Conservation (phyloP, 768 basidiomycete species). For the Termitomyces sp. region DNA sequence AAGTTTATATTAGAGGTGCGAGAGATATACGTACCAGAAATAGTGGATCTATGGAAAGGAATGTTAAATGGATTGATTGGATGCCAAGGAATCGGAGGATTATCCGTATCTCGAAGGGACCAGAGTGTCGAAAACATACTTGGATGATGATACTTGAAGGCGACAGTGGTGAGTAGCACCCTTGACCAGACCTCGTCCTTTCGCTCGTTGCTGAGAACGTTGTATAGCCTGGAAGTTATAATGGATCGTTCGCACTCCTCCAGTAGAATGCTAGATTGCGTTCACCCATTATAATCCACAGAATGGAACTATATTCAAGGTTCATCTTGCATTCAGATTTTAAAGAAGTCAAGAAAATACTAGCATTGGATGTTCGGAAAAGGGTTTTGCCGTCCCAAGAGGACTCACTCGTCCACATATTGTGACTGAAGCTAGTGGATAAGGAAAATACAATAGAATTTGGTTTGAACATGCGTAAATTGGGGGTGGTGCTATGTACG, state of each 20-base stretch:
- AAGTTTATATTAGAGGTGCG: not conserved
- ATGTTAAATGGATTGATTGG: constrained; percentile 1
- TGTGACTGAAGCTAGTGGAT: not conserved
- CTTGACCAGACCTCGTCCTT: too few species aligned
- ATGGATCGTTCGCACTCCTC: not conserved
- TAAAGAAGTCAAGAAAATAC: not conserved
- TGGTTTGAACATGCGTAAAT: not conserved
- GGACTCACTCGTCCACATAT: not conserved
- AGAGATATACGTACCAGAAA: not conserved
- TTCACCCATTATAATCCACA: too few species aligned
- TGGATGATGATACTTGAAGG: not conserved
- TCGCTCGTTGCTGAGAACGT: not conserved
- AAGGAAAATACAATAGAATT: not conserved
- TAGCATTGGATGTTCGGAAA: not conserved
- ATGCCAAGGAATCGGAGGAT: not conserved
- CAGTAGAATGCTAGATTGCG: not conserved
- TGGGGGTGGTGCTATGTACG: too few species aligned
- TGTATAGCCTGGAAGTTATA: not conserved
- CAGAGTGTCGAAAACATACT: not conserved
- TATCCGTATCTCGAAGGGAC: not conserved
- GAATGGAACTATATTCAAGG: not conserved
- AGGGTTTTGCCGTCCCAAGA: not conserved
- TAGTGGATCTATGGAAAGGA: not conserved
- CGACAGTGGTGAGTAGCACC: not conserved
- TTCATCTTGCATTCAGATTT: not conserved